Conservation (phyloP, 345 rosid genomes). For the Iberis pinnata region DNA sequence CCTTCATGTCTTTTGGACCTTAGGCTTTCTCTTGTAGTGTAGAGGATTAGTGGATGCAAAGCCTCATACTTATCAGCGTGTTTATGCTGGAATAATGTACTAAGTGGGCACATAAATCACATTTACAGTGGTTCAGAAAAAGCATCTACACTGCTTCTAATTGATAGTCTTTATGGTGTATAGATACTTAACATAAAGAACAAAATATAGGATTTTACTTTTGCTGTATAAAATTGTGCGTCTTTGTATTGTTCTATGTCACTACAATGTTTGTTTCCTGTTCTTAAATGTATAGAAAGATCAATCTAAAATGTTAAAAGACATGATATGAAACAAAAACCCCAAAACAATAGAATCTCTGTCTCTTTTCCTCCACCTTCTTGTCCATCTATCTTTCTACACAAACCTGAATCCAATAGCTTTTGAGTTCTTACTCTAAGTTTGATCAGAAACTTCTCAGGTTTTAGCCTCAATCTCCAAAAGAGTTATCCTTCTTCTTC, state of each 20-base stretch:
- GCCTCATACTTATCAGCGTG: too few species aligned
- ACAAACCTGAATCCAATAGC: constrained; percentile 30
- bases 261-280: background rate
- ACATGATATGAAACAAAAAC: constrained; percentile 24
- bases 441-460: constrained; percentile 18
- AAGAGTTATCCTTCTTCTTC: constrained; percentile 22
- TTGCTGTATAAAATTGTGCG: background rate
- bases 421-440: constrained; percentile 21
- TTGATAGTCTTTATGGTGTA: constrained; percentile 18
- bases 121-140: background rate
- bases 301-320: constrained; percentile 19
- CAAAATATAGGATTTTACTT: background rate
- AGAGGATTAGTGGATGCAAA: too few species aligned
- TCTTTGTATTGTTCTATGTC: constrained; percentile 6
- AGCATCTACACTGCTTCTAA: constrained; percentile 1
- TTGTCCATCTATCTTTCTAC: constrained; percentile 24
- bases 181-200: constrained; percentile 44
- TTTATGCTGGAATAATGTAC: too few species aligned
- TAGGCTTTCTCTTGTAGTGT: too few species aligned
- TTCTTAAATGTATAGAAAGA: constrained; percentile 14
- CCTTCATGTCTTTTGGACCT: too few species aligned
- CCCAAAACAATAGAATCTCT: constrained; percentile 8
- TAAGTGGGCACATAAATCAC: background rate
- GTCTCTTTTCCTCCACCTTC: constrained; percentile 17
- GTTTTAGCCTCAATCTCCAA: constrained; percentile 17